Percentiles rank a stretch among this genome's conserved stretches.
phyloP scores from a whole-genome alignment of 2,329 filamentous ascomycete genomes.

The Fulvia fulva region DNA sequence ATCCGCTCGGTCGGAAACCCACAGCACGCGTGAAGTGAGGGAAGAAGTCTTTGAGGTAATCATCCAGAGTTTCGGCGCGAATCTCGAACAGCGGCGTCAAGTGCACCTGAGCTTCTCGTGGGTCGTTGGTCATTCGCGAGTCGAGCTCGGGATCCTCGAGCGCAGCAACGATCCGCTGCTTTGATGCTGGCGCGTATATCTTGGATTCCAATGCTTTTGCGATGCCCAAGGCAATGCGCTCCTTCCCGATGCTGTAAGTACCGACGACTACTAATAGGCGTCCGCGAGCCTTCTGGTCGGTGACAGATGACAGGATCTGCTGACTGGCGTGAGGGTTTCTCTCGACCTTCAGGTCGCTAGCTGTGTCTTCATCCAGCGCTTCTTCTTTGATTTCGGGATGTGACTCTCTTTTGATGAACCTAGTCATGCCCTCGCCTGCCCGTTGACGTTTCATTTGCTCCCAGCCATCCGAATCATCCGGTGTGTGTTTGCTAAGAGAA shows the following conservation, averaged over 20 bases:
- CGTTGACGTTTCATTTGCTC: slow-evolving; percentile 54
- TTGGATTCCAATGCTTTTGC: slow-evolving; percentile 80
- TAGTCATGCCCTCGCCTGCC: slow-evolving; percentile 57
- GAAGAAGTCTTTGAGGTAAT: slow-evolving; percentile 77
- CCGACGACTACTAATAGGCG: slow-evolving; percentile 87
- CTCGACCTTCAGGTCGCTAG: slow-evolving; percentile 32
- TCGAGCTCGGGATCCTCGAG: slow-evolving; percentile 81
- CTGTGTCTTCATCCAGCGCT: slow-evolving; percentile 36
- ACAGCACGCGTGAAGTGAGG: slow-evolving; percentile 82
- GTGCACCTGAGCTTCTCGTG: slow-evolving; percentile 85
- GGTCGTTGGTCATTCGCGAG: slow-evolving; percentile 71
- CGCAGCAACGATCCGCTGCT: slow-evolving; percentile 78
- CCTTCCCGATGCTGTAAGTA: slow-evolving; percentile 97
- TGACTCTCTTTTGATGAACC: slow-evolving; percentile 53
- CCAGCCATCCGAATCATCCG: slow-evolving; percentile 54
- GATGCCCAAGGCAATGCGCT: slow-evolving; percentile 90
- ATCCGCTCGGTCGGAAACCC: slow-evolving; percentile 87
- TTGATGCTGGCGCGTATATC: slow-evolving; percentile 80
- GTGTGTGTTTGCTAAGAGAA: slow-evolving; percentile 64
- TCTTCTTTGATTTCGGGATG: slow-evolving; percentile 36
- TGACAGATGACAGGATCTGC: slow-evolving; percentile 28
- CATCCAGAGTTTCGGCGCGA: slow-evolving; percentile 80
- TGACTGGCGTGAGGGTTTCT: slow-evolving; percentile 29
- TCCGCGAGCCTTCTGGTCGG: slow-evolving; percentile 46
- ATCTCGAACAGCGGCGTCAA: slow-evolving; percentile 98